Evolutionary conservation across 441 rosid genomes (phyloP), one percentile per base, ranked within the genome.

Genomic region (Breynia disticha): DNA sequence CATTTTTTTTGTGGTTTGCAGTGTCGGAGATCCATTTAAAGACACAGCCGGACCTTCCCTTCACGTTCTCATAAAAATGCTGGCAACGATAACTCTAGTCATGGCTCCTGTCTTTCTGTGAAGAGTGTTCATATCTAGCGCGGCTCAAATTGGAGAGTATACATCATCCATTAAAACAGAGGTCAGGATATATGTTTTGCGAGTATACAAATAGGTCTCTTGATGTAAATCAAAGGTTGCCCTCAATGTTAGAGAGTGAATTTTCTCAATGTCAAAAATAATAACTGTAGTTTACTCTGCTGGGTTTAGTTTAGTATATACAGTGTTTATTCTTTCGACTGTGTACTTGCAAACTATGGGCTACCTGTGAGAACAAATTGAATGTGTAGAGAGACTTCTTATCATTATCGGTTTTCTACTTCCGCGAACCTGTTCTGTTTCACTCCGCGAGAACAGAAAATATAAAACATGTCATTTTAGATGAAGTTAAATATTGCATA

Each of bases 11-110:
- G 19, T 43, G 38, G 48, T 54, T 44, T 75, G 84, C 88, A 93
- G 99, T 7, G 97, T 93, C 54, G 99, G 99, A 64, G 99, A 93
- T 64, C 99, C 97, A 13, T 88, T 93, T 76, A 93, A 93, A 70
- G 99, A 89, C 73, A 89, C 99, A 11, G 97, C 97, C 4, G 97
- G 99, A 63, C 97, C 97, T 7, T 93, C 99, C 2, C 63, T 93
- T 65, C 99, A 93, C 16, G 97, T 93, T 52, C 97, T 86, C 22
- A 89, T 86, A 62, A 89, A 93, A 66, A 84, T 93, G 99, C 78
- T 93, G n/a, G 95, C 97, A 1, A 93, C 98, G 1, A 93, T 93
- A 61, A 93, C 98, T 0, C 85, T 89, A 0, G 87, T 81, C 59
- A 78, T 81, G 87, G 87, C 84, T 19, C 87, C 87, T 0, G 58